Evolutionary conservation across 1,284 basidiomycete species (phyloP).

Genomic region (Ustilago tritici): DNA sequence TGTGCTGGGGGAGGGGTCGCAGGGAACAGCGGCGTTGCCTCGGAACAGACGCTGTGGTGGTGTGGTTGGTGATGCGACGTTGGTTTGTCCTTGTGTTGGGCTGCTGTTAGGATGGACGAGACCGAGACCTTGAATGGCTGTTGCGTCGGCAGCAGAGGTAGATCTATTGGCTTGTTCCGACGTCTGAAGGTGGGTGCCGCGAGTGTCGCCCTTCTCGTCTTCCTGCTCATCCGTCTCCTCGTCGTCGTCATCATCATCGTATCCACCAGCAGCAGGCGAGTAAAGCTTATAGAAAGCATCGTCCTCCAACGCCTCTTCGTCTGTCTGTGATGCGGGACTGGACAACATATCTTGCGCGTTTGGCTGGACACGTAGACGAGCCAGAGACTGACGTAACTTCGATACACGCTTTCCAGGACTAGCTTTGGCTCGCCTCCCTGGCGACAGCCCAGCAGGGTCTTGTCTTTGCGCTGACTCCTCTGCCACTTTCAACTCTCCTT

Average conservation of each 20-base stretch:
- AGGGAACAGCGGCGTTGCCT: slow-evolving; percentile 33
- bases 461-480: background rate
- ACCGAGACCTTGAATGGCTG: slow-evolving; percentile 20
- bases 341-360: slow-evolving; percentile 28
- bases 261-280: slow-evolving; percentile 32
- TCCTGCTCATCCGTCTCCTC: slow-evolving; percentile 33
- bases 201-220: background rate
- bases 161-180: background rate
- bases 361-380: slow-evolving; percentile 14
- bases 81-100: background rate
- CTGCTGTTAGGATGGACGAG: slow-evolving; percentile 7
- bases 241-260: slow-evolving; percentile 38
- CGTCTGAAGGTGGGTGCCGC: background rate
- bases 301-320: slow-evolving; percentile 43
- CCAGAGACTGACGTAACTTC: slow-evolving; percentile 8
- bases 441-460: background rate
- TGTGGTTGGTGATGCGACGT: slow-evolving; percentile 16
- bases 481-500: background rate
- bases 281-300: slow-evolving; percentile 51
- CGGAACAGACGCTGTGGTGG: slow-evolving; percentile 34
- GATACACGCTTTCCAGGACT: slow-evolving; percentile 11
- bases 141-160: background rate
- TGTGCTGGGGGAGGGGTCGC: slow-evolving; percentile 38
- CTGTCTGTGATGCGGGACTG: slow-evolving; percentile 29
- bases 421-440: background rate